These are phyloP conservation scores for Calonectria montana DNA, from an alignment of 2,329 filamentous ascomycete species.

Conservation along the genomic window DNA sequence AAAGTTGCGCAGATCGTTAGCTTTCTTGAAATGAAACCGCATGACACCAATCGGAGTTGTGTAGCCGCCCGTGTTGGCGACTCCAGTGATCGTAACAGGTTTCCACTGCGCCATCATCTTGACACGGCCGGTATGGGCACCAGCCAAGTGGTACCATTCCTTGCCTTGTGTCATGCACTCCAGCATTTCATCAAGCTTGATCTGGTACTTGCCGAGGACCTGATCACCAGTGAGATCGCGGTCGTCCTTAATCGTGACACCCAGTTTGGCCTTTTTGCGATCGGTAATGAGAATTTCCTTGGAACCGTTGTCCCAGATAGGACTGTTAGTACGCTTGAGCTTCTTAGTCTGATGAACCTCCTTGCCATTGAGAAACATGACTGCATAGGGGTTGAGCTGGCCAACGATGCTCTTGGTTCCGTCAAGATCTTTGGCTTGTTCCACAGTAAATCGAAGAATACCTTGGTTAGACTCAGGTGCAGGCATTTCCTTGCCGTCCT, in stretches of 20 bases:
- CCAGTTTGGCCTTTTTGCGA: slow-evolving; percentile 88
- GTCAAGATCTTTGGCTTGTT: slow-evolving; percentile 97
- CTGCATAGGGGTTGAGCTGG: slow-evolving; percentile 89
- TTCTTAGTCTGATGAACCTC: slow-evolving; percentile 90
- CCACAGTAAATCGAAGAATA: slow-evolving; percentile 91
- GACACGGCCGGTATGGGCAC: slow-evolving; percentile 83
- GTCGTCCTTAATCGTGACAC: slow-evolving; percentile 94
- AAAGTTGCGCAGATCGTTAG: slow-evolving; percentile 86
- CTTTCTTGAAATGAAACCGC: slow-evolving; percentile 90
- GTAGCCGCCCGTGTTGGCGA: slow-evolving; percentile 87
- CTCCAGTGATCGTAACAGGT: slow-evolving; percentile 86
- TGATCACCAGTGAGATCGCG: slow-evolving; percentile 87
- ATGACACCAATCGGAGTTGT: slow-evolving; percentile 94
- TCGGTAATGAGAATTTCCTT: slow-evolving; percentile 98
- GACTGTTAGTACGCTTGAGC: slow-evolving; percentile 96
- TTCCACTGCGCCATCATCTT: slow-evolving; percentile 97
- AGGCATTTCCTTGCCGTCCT: slow-evolving; percentile 82
- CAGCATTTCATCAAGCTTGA: slow-evolving; percentile 93
- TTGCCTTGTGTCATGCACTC: slow-evolving; percentile 92
- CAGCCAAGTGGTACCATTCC: slow-evolving; percentile 93
- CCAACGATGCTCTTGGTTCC: slow-evolving; percentile 92
- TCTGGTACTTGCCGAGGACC: slow-evolving; percentile 90
- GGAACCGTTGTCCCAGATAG: slow-evolving; percentile 91
- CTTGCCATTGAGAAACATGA: slow-evolving; percentile 90
- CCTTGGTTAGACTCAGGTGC: slow-evolving; percentile 92